These are phyloP conservation scores for Debaryomycetaceae sp. DNA, from an alignment of 1,139 yeast genomes.

Conservation along the genomic window DNA sequence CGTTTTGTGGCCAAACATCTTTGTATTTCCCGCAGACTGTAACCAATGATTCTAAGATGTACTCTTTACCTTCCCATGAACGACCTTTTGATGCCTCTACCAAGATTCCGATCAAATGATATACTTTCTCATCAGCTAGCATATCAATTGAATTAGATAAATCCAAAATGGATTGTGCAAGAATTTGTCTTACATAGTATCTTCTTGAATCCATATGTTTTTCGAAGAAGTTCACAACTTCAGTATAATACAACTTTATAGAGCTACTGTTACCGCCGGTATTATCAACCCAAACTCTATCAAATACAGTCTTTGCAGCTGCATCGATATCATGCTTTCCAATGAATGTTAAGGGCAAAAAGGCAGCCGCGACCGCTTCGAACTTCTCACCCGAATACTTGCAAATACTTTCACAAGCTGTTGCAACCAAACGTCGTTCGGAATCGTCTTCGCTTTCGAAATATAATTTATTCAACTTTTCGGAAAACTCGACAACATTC, in stretches of 20 bases:
- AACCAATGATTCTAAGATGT: slow-evolving; percentile 67
- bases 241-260: slow-evolving; percentile 66
- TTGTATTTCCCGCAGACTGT: slow-evolving; percentile 42
- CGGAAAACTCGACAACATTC: slow-evolving; percentile 52
- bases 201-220: slow-evolving; percentile 53
- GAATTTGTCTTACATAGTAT: slow-evolving; percentile 64
- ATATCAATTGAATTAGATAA: slow-evolving; percentile 45
- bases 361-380: slow-evolving; percentile 56
- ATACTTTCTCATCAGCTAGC: slow-evolving; percentile 21
- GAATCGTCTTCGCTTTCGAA: slow-evolving; percentile 56
- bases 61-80: slow-evolving; percentile 87
- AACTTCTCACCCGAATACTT: slow-evolving; percentile 71
- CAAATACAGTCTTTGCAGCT: slow-evolving; percentile 48
- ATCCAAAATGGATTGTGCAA: slow-evolving; percentile 68
- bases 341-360: slow-evolving; percentile 75
- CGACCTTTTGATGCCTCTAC: slow-evolving; percentile 70
- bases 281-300: slow-evolving; percentile 75
- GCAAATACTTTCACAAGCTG: slow-evolving; percentile 65
- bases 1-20: slow-evolving; percentile 8
- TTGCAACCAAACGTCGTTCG: slow-evolving; percentile 51
- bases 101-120: slow-evolving; percentile 50
- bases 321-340: slow-evolving; percentile 66
- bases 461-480: slow-evolving; percentile 50
- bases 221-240: slow-evolving; percentile 55
- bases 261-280: slow-evolving; percentile 73